A percentile compares a stretch with the other conserved stretches of the same genome.
These are phyloP conservation scores for Hericium rajendrae DNA, from an alignment of 768 basidiomycete genomes.

Conservation along the genomic window DNA sequence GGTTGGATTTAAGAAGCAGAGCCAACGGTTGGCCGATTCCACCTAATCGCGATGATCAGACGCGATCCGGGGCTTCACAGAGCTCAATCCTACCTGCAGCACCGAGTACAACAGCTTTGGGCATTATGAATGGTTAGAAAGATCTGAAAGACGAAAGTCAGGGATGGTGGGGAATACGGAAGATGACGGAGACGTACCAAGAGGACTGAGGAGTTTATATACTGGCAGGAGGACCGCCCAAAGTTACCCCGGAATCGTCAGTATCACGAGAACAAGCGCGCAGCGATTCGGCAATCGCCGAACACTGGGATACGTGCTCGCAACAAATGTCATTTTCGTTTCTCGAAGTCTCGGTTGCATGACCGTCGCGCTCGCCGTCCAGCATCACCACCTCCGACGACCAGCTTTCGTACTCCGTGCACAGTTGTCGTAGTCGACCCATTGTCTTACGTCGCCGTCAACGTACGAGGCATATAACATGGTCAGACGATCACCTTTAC, in stretches of 20 bases:
- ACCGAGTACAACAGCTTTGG: constrained; percentile 91
- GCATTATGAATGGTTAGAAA: constrained; percentile 26
- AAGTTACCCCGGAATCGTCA: not conserved
- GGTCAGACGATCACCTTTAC: not conserved
- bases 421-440: not conserved
- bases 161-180: not conserved
- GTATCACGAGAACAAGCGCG: not conserved
- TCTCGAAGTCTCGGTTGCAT: too few species aligned
- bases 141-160: not conserved
- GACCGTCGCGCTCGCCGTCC: too few species aligned
- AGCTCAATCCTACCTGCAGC: constrained; percentile 59
- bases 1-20: constrained; percentile 82
- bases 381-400: too few species aligned
- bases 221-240: not conserved
- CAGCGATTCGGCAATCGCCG: not conserved
- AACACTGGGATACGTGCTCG: too few species aligned
- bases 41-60: constrained; percentile 34
- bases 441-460: not conserved
- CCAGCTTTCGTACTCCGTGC: too few species aligned
- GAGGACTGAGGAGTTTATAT: not conserved
- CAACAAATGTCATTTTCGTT: too few species aligned
- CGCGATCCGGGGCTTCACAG: not conserved
- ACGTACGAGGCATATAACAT: not conserved
- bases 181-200: not conserved
- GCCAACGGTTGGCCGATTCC: constrained; percentile 97